These are phyloP conservation scores for Raphidocelis subcapitata DNA, from an alignment of 139 green algal genomes.

Conservation along the genomic window DNA sequence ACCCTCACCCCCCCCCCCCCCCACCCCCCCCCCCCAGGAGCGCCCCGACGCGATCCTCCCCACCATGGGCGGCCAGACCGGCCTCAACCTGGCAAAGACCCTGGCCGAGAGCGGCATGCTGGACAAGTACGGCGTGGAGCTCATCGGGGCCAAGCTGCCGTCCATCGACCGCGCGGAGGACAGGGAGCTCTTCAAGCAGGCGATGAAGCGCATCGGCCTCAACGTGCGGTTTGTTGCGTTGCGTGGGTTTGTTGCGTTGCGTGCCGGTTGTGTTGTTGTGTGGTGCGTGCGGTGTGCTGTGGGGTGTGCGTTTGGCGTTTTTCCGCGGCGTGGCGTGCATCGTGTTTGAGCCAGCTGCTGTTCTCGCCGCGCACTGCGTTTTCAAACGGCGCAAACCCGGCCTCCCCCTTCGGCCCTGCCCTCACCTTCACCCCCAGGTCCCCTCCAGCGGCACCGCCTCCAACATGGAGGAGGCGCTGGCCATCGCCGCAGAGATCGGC, in stretches of 20 bases:
- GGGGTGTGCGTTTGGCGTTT: too few species aligned
- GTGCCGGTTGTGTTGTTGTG: too few species aligned
- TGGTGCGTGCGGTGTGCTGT: too few species aligned
- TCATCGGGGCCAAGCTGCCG: conserved; percentile 98
- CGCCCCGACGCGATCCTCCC: conserved; percentile 95
- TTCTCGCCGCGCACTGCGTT: too few species aligned
- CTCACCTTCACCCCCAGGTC: not conserved
- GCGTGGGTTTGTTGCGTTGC: not conserved
- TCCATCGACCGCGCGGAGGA: conserved; percentile 98
- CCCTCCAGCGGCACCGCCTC: conserved; percentile 41
- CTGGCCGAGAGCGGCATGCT: conserved; percentile 88
- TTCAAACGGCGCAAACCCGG: too few species aligned
- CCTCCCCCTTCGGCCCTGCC: too few species aligned
- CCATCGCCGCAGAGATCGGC: conserved; percentile 70
- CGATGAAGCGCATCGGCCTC: conserved; percentile 70
- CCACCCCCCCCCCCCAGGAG: conserved; percentile 59
- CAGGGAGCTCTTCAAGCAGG: conserved; percentile 94
- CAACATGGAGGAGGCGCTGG: conserved; percentile 66
- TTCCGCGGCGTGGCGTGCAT: too few species aligned
- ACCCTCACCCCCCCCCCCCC: too few species aligned
- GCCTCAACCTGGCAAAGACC: conserved; percentile 94
- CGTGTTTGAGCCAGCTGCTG: too few species aligned
- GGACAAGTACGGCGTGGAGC: conserved; percentile 92
- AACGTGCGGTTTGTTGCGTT: conserved; percentile 44
- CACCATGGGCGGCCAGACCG: conserved; percentile 99